These are phyloP conservation scores for Colletotrichum lentis DNA, from an alignment of 2,329 filamentous ascomycete species.

Conservation along the genomic window DNA sequence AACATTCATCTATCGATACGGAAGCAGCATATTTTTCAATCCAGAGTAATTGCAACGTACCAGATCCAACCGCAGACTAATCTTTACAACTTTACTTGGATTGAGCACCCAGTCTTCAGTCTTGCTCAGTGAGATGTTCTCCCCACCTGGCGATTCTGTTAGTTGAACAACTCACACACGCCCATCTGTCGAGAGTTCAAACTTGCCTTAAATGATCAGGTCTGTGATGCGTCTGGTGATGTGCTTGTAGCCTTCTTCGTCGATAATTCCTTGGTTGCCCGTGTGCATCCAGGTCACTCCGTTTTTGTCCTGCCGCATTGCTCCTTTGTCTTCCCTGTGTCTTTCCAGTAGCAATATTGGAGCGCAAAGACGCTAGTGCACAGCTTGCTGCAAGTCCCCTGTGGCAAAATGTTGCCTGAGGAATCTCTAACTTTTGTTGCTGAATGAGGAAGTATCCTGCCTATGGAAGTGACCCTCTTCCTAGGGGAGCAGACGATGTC, in stretches of 20 bases:
- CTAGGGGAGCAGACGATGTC: constrained; percentile 43
- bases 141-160: too few species aligned
- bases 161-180: too few species aligned
- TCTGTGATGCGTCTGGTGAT: constrained; percentile 77
- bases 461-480: constrained; percentile 70
- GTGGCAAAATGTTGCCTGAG: constrained; percentile 59
- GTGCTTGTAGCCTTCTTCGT: constrained; percentile 52
- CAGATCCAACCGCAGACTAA: too few species aligned
- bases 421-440: constrained; percentile 70
- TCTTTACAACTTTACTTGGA: too few species aligned
- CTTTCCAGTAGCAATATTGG: constrained; percentile 66
- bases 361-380: constrained; percentile 68
- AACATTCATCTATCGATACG: too few species aligned
- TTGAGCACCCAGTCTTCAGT: too few species aligned
- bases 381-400: constrained; percentile 67
- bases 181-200: neutral
- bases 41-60: too few species aligned
- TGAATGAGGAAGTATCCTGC: constrained; percentile 67
- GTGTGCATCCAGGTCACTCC: constrained; percentile 63
- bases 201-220: constrained; percentile 26
- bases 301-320: constrained; percentile 45
- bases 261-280: constrained; percentile 62
- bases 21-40: too few species aligned
- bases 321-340: constrained; percentile 48
- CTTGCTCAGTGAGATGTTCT: too few species aligned